Base-by-base conservation (phyloP, 257 asterid genomes). In the Gentiana straminea region DNA sequence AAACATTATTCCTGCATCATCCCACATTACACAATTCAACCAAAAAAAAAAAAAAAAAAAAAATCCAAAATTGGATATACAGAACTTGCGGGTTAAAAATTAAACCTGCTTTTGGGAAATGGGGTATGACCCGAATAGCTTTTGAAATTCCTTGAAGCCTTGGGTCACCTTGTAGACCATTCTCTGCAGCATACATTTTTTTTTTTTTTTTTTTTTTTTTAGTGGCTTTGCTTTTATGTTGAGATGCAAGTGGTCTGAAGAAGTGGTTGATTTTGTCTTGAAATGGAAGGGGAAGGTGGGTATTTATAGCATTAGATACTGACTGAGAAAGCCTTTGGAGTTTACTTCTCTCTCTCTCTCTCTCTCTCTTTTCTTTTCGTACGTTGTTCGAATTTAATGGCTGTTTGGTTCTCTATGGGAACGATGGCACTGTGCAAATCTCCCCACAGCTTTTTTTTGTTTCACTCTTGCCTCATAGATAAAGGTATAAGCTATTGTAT, bases 71-170 rank as follows among this genome's bases (percentile, higher is more conserved):
- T 6, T 11, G 46, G 43, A 56, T 13, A 36, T 55, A 58, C 35
- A 35, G 24, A 24, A 24, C 24, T 24, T 24, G 24, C 24, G 24
- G 24, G 24, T 24, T 24, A 24, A 24, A 59, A 59, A 65, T 13
- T 3, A 65, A 56, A 87, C 94, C 96, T 79, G 79, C 82, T 73
- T 84, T 87, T 5, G 96, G 96, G 58, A 87, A 87, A 73, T 87
- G 79, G 47, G 96, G 96, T 61, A 87, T 68, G 5, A 87, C 94
- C 75, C 96, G 75, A 68, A 87, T 87, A 69, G 92, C 69, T 41
- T 84, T 58, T 62, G 89, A 81, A 50, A 87, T 84, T 36, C 78
- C 85, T 50, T 71, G 52, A 59, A 84, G 86, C 45, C 94, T 81
- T 3, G 89, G 80, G 66, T 87, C 96, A 57, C 89, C 94, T 67